phyloP scores from a whole-genome alignment of 805 yeast species.

The Saccharomycopsis malanga region DNA sequence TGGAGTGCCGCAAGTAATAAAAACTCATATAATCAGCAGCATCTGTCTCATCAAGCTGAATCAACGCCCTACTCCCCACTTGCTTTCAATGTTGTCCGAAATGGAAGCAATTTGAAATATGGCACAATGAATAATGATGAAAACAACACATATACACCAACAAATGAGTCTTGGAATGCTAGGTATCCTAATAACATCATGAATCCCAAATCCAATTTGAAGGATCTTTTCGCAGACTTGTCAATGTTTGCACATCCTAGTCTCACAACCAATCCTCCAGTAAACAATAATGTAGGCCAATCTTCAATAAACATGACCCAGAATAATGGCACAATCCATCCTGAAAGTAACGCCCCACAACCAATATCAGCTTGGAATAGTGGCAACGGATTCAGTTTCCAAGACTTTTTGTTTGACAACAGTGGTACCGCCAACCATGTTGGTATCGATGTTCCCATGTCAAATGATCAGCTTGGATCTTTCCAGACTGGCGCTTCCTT shows the following conservation, averaged over 20 bases:
- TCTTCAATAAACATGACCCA: neutral
- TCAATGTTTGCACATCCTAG: neutral
- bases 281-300: too few species aligned
- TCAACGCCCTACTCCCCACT: too few species aligned
- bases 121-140: neutral
- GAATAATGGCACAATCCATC: too few species aligned
- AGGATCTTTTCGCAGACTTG: neutral
- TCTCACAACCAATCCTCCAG: too few species aligned
- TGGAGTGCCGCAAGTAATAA: neutral
- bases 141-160: neutral
- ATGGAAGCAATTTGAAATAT: neutral
- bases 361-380: neutral
- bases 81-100: too few species aligned
- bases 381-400: conserved; percentile 3
- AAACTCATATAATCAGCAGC: neutral
- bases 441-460: neutral
- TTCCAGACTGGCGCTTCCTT: neutral
- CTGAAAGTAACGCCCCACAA: too few species aligned
- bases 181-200: too few species aligned
- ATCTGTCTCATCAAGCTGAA: neutral
- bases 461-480: too few species aligned
- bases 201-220: too few species aligned
- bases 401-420: conserved; percentile 13
- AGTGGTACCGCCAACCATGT: conserved; percentile 2
- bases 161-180: too few species aligned